phyloP scores from a whole-genome alignment of 2,329 filamentous ascomycete genomes.

The Paecilomyces formosus region DNA sequence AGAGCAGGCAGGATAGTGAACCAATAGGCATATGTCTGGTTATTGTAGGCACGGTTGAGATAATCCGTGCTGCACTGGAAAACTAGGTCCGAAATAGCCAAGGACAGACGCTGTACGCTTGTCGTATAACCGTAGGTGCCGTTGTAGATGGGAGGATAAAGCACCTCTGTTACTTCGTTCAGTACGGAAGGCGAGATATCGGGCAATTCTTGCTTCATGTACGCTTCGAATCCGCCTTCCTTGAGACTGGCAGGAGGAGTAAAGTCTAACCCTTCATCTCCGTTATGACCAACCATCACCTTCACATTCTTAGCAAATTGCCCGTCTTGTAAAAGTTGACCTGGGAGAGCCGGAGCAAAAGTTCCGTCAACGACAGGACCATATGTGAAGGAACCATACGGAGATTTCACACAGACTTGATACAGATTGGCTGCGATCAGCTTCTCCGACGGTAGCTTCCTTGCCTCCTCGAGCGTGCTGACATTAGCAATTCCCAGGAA shows the following conservation, averaged over 20 bases:
- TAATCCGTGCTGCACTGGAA: slow-evolving; percentile 50
- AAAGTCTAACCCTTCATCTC: slow-evolving; percentile 37
- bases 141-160: slow-evolving; percentile 47
- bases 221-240: slow-evolving; percentile 12
- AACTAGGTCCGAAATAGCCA: slow-evolving; percentile 36
- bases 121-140: slow-evolving; percentile 42
- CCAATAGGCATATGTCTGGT: slow-evolving; percentile 46
- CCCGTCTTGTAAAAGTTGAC: slow-evolving; percentile 36
- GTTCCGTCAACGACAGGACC: slow-evolving; percentile 43
- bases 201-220: slow-evolving; percentile 16
- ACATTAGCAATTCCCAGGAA: slow-evolving; percentile 39
- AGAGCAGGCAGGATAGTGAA: slow-evolving; percentile 48
- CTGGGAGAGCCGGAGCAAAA: slow-evolving; percentile 43
- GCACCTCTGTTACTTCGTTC: slow-evolving; percentile 37
- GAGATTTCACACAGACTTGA: slow-evolving; percentile 27
- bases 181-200: slow-evolving; percentile 18
- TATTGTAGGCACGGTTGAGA: slow-evolving; percentile 42
- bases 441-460: slow-evolving; percentile 29
- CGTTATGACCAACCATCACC: slow-evolving; percentile 41
- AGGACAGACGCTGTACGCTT: slow-evolving; percentile 34
- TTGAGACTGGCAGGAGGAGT: slow-evolving; percentile 25
- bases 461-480: slow-evolving; percentile 37
- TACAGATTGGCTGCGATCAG: slow-evolving; percentile 39
- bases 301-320: slow-evolving; percentile 38
- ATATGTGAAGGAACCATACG: slow-evolving; percentile 38